Conservation (phyloP, 2,329 filamentous ascomycete genomes). For the Xylariaceae sp. region DNA sequence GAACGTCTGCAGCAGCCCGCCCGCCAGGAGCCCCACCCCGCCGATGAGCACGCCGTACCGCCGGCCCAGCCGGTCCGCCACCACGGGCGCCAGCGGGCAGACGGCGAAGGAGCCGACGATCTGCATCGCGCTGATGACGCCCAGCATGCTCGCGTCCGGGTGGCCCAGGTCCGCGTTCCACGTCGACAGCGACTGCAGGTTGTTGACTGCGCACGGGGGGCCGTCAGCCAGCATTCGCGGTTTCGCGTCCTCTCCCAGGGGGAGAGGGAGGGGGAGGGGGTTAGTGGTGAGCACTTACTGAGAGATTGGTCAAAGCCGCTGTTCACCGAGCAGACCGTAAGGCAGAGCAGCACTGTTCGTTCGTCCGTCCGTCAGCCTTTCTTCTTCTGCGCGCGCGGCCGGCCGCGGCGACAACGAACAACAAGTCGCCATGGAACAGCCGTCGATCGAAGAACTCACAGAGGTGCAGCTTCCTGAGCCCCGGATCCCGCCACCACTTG, state of each 20-base stretch:
- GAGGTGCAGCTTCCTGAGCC: constrained; percentile 1
- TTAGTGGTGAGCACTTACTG: too few species aligned
- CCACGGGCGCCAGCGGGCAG: constrained; percentile 27
- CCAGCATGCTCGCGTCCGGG: constrained; percentile 28
- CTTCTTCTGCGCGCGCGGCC: neutral
- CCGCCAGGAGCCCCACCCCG: constrained; percentile 20
- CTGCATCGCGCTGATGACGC: constrained; percentile 30
- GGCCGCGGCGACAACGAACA: too few species aligned
- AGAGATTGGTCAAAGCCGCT: constrained; percentile 1
- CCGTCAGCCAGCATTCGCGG: neutral
- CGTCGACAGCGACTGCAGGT: constrained; percentile 31
- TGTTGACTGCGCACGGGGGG: constrained; percentile 21
- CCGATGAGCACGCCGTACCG: constrained; percentile 28
- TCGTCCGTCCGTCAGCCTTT: neutral
- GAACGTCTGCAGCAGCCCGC: constrained; percentile 20
- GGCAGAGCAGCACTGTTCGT: neutral
- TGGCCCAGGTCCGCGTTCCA: constrained; percentile 35
- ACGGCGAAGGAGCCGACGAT: constrained; percentile 31
- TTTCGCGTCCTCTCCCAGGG: too few species aligned
- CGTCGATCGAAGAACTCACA: neutral
- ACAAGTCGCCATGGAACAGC: too few species aligned
- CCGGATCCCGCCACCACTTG: neutral
- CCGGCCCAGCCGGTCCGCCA: constrained; percentile 31
- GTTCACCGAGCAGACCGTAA: constrained; percentile 1
- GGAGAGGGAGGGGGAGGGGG: too few species aligned